Base-by-base conservation (phyloP, 176 grass and related monocot species). In the Phragmites australis region DNA sequence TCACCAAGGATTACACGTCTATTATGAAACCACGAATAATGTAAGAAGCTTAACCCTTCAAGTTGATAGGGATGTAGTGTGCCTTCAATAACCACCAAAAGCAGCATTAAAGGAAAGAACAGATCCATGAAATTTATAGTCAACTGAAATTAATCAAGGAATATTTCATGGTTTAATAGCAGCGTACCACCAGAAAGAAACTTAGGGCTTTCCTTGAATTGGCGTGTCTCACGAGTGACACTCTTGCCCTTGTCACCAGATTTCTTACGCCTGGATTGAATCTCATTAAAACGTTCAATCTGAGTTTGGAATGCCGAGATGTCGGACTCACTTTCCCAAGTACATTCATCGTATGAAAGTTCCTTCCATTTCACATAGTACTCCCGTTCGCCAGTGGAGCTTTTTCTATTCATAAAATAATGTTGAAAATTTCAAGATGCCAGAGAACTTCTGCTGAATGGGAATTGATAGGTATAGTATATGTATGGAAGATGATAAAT, bases 281-380 rank as follows among this genome's bases (percentile, higher is more conserved):
- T 91, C 61, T 84, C 84, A 59, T 84, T 65, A 43, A 88, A 99
- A 45, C 87, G 88, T 68, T 99, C 90, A 62, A 99, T 96, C 74
- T 93, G 82, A 88, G 82, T 74, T 88, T 89, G 87, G 72, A 99
- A 99, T 17, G 78, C 93, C 6, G 82, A 91, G 65, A 99, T 99
- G 59, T 96, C 90, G 15, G 88, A 84, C 77, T 88, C 90, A 48
- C 41, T 77, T 89, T 99, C 97, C 97, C 97, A 99, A 12, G 97
- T 96, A 25, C 93, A 93, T 87, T 99, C 97, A 55, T 99, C 97
- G 21, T 99, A 94, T 17, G 90, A 23, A 84, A 99, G 97, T 84
- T 99, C 97, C 68, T 93, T 99, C 97, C 97, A 99, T 91, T 99
- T 99, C 64, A 99, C 90, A 72, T 90, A 91, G 65, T 90, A 93